phyloP scores from a whole-genome alignment of 2,329 filamentous ascomycete species.

The Lecanicillium sp. region DNA sequence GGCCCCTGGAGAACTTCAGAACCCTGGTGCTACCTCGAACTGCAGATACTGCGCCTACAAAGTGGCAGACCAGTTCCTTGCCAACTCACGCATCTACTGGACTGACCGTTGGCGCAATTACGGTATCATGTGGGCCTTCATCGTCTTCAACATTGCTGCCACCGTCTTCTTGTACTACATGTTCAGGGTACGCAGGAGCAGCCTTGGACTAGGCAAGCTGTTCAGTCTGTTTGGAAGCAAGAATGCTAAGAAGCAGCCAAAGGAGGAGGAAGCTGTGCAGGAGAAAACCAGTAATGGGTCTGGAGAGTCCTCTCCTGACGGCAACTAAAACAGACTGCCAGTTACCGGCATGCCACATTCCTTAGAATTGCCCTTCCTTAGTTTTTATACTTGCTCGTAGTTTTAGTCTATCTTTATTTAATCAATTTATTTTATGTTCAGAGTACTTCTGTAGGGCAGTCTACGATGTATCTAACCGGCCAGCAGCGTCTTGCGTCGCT shows the following conservation, averaged over 20 bases:
- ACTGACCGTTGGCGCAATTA: slow-evolving; percentile 61
- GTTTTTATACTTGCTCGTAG: no score
- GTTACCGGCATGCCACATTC: no score
- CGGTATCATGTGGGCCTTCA: slow-evolving; percentile 62
- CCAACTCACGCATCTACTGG: slow-evolving; percentile 41
- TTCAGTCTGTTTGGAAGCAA: slow-evolving; percentile 8
- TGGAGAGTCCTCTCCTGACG: not conserved
- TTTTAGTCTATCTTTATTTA: no score
- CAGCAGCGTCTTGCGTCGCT: no score
- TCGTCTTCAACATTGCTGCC: slow-evolving; percentile 55
- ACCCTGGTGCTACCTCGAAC: slow-evolving; percentile 46
- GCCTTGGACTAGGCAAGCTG: not conserved
- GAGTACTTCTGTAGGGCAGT: no score
- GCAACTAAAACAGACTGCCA: no score
- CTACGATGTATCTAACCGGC: no score
- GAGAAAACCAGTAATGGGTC: slow-evolving; percentile 10
- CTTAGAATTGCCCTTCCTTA: no score
- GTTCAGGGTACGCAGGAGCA: slow-evolving; percentile 43
- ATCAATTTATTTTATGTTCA: no score
- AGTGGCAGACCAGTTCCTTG: slow-evolving; percentile 56
- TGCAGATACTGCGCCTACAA: slow-evolving; percentile 64
- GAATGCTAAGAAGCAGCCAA: slow-evolving; percentile 8
- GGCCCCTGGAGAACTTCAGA: slow-evolving; percentile 54
- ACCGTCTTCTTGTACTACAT: slow-evolving; percentile 58
- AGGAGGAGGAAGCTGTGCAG: not conserved